A percentile compares a stretch with the other conserved stretches of the same genome.
These are phyloP conservation scores for Cercospora sesami DNA, from an alignment of 2,329 filamentous ascomycete species.

Conservation along the genomic window DNA sequence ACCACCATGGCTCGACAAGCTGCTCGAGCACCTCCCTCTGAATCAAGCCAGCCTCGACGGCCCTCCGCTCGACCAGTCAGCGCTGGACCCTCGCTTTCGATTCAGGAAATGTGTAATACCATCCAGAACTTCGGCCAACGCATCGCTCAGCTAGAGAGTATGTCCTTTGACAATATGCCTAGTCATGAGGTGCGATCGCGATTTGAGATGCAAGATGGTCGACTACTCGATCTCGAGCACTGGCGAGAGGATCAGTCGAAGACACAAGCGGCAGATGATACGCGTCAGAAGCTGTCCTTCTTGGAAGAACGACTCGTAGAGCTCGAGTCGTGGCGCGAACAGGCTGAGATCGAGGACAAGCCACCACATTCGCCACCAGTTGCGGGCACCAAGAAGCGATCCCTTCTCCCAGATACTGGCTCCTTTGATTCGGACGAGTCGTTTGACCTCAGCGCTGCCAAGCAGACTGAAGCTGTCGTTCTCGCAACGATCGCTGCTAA, in stretches of 20 bases:
- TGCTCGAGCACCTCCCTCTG: constrained; percentile 4
- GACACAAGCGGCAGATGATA: constrained; percentile 39
- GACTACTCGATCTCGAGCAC: constrained; percentile 68
- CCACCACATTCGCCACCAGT: constrained; percentile 35
- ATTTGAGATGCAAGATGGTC: constrained; percentile 65
- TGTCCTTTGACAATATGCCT: constrained; percentile 65
- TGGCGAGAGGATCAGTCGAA: constrained; percentile 39
- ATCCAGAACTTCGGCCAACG: constrained; percentile 54
- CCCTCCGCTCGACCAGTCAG: constrained; percentile 14
- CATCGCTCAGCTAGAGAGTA: constrained; percentile 67
- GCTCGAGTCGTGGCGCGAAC: constrained; percentile 55
- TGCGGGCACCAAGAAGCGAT: constrained; percentile 36
- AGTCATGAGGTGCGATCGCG: constrained; percentile 69
- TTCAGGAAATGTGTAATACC: constrained; percentile 55
- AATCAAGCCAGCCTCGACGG: constrained; percentile 8
- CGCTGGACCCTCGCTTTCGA: constrained; percentile 33
- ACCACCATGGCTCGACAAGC: constrained; percentile 8
- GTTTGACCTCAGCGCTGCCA: constrained; percentile 39
- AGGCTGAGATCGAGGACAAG: constrained; percentile 31
- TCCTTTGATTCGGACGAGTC: constrained; percentile 46
- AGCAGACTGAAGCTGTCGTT: constrained; percentile 38
- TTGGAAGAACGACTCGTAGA: constrained; percentile 66
- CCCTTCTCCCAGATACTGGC: constrained; percentile 37
- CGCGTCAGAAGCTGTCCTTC: constrained; percentile 34
- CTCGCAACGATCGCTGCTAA: constrained; percentile 38